Base-by-base conservation (phyloP, 148 eudicot species). In the Salicornia ramosissima region DNA sequence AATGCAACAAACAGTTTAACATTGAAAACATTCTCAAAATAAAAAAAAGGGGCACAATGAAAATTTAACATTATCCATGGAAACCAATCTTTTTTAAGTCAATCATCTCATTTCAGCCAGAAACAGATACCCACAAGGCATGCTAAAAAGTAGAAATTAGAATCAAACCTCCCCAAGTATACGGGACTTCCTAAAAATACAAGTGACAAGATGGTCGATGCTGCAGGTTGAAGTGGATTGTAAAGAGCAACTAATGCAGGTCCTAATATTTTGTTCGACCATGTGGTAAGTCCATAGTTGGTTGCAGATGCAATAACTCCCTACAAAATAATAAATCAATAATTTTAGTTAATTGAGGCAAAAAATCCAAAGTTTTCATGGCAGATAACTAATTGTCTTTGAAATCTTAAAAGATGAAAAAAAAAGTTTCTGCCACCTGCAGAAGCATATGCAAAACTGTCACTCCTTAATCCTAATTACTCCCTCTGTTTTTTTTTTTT, bases 201-300 rank as follows among this genome's bases (percentile, higher is more conserved):
- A 64, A 72, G 81, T 33, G 97, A 83, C 58, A 91, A 71, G 75
- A 88, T 72, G 64, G 97, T 85, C 43, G 97, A 83, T 52, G 88
- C 87, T 74, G 89, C 94, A 65, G 97, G 97, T 80, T 91, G 97
- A 77, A 91, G 90, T 26, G 97, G 95, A 74, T 81, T 81, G 74
- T 91, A 91, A 70, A 91, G 85, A 47, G 97, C 95, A 34, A 91
- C 97, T 72, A 91, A 65, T 71, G 92, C 85, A 75, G 97, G 97
- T 62, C 97, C 97, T 62, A 91, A 31, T 58, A 87, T 83, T 81
- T 88, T 91, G 61, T 91, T 91, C 74, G 86, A 91, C 97, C 97
- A 91, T 47, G 97, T 88, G 47, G 80, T 45, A 39, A 91, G 84
- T 62, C 91, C 97, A 63, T 91, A 88, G 78, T 88, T 91, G 16